A percentile compares a stretch with the other conserved stretches of the same genome.
phyloP scores from a whole-genome alignment of 2,329 filamentous ascomycete species.

The Cercospora zeae-maydis region DNA sequence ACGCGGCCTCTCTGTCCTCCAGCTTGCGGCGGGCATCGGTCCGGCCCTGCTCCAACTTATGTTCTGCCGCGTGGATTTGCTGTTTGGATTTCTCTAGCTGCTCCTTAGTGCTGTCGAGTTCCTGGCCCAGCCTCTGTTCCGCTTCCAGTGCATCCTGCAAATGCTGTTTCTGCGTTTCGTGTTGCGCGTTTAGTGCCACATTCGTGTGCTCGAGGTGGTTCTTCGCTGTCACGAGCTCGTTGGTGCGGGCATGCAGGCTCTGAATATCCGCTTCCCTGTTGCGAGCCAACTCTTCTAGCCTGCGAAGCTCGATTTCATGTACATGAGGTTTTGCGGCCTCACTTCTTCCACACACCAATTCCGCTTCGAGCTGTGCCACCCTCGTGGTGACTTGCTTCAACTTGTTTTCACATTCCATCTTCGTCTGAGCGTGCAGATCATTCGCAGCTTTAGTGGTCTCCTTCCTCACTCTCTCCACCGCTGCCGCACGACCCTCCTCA shows the following conservation, averaged over 20 bases:
- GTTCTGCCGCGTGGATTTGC: not conserved
- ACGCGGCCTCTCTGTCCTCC: not conserved
- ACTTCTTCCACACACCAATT: conserved; percentile 3
- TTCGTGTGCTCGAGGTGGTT: not conserved
- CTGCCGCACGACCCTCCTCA: not conserved
- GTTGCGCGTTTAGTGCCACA: not conserved
- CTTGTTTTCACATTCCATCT: conserved; percentile 17
- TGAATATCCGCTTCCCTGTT: not conserved
- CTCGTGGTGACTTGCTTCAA: conserved; percentile 13
- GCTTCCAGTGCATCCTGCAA: not conserved
- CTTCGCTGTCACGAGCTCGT: not conserved
- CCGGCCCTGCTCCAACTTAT: not conserved
- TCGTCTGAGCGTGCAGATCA: conserved; percentile 8
- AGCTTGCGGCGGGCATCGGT: not conserved
- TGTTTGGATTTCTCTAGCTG: not conserved
- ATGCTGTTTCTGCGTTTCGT: conserved; percentile 3
- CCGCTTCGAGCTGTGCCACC: conserved; percentile 4
- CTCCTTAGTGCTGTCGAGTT: not conserved
- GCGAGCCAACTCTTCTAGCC: not conserved
- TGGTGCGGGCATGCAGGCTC: not conserved
- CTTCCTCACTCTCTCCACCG: not conserved
- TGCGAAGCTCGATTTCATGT: not conserved
- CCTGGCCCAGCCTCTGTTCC: not conserved
- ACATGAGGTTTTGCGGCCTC: not conserved
- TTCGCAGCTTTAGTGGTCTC: conserved; percentile 13